A percentile compares a stretch with the other conserved stretches of the same genome.
phyloP scores from a whole-genome alignment of 768 basidiomycete genomes.

The Hygrocybe punicea region DNA sequence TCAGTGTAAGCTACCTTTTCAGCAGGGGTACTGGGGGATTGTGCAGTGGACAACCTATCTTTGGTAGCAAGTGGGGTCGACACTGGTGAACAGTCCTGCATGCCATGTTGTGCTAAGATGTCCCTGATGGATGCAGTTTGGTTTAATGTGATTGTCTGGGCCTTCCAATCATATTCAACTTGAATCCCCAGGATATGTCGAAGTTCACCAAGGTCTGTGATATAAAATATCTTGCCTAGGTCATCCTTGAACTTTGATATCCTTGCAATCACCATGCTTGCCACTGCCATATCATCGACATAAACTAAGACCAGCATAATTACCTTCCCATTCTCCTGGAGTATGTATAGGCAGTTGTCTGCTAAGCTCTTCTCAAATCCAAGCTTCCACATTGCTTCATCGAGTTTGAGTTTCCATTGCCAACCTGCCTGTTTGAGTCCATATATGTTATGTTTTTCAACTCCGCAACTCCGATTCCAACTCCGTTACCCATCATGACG shows the following conservation, averaged over 20 bases:
- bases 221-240: slow-evolving; percentile 6
- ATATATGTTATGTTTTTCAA: no score
- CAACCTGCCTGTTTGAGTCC: no score
- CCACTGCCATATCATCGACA: background rate
- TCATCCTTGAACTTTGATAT: slow-evolving; percentile 7
- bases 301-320: background rate
- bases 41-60: slow-evolving; percentile 7
- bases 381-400: no score
- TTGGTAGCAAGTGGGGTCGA: slow-evolving; percentile 17
- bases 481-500: no score
- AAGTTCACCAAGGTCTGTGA: slow-evolving; percentile 27
- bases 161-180: slow-evolving; percentile 16
- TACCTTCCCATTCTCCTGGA: no score
- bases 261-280: no score
- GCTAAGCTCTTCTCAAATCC: no score
- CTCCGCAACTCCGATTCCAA: no score
- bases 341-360: no score
- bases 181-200: slow-evolving; percentile 28
- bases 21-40: slow-evolving; percentile 8
- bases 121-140: slow-evolving; percentile 13
- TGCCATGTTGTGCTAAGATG: background rate
- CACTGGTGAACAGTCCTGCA: slow-evolving; percentile 15
- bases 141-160: slow-evolving; percentile 19
- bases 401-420: no score
- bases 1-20: background rate